Evolutionary conservation across 257 asterid species (phyloP), one percentile per base, ranked within the genome.

Genomic region (Penstemon barbatus): DNA sequence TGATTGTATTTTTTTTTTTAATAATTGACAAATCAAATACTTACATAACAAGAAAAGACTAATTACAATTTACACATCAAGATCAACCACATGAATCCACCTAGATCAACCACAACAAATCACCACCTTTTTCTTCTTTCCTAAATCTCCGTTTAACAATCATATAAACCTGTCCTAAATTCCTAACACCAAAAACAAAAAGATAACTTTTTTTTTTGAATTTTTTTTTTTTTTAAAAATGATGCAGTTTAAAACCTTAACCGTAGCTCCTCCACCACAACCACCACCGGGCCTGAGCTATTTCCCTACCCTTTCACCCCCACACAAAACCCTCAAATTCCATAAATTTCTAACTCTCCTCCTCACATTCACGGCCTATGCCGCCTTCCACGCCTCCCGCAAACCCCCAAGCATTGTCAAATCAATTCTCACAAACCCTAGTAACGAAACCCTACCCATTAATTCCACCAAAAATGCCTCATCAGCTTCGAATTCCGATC

Each of bases 381-480:
- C 97, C 25, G 57, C 97, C 63, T 93, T 93, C 79, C 98, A 93
- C 18, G 92, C 96, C 43, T 90, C 98, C 71, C 92, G 98, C 8
- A 93, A 93, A 71, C 98, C 98, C 63, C 98, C 97, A 41, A 93
- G 98, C 82, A 93, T 93, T 48, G 98, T 93, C 66, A 93, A 93
- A 82, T 89, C 97, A 46, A 62, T 86, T 13, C 89, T 93, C 56
- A 90, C 92, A 7, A 65, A 89, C 18, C 84, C 86, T 36, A 80
- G 72, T 9, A 86, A 89, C 15, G 86, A 89, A 75, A 69, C 88
- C 75, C 74, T 60, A 66, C 57, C 68, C 68, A 12, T 13, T 4
- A 82, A 79, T 36, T 58, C 68, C 58, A 42, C 79, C 63, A 36
- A 76, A 2, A 70, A 72, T 11, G 77, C 66, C 66, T 55, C 77